Evolutionary conservation across 805 yeast species (phyloP), one percentile per base, ranked within the genome.

Genomic region (Saccharomycopsis guyanensis): DNA sequence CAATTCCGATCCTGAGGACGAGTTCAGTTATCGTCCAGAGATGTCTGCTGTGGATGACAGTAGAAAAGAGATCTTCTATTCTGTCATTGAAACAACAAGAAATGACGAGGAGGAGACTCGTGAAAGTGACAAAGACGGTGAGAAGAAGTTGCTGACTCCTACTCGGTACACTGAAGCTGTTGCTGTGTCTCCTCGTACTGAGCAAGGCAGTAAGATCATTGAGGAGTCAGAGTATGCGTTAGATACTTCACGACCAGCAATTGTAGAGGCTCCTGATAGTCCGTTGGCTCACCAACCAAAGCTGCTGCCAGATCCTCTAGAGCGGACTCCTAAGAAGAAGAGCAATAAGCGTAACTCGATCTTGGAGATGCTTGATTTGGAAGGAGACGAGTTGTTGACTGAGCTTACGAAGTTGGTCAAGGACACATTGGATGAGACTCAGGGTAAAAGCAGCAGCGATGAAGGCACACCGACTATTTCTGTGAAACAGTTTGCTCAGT

Each of bases 81-180:
- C 37, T 5, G 37, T 33, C 8, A 12, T 33, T 15, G 37, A 33
- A 15, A 25, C 29, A 10, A 25, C 29, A 10, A 33, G 19, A 8
- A 33, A 33, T 12, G 12, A 27, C 8, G 32, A 27, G 13, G 20
- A 33, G 37, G 20, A 15, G 37, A 7, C 18, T 8, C 18, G 18
- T 12, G 37, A 33, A 7, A 10, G 20, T 15, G 41, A 33, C 6
- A 13, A 12, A 12, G 25, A 3, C 12, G 35, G 16, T 2, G 27
- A 45, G 22, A 8, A 3, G 6, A 23, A 18, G 22, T 37, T 20
- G 16, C 13, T 29, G 7, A 61, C 65, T 0, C 67, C 66, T 6
- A 47, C 58, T 4, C 55, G 65, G 12, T 43, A 56, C 3, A 60
- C 66, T 5, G 62, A 63, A 43, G 57, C 66, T 3, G 56, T 56